Evolutionary conservation across 1,284 basidiomycete species (phyloP).

Genomic region (Rhodotorula glutinis): DNA sequence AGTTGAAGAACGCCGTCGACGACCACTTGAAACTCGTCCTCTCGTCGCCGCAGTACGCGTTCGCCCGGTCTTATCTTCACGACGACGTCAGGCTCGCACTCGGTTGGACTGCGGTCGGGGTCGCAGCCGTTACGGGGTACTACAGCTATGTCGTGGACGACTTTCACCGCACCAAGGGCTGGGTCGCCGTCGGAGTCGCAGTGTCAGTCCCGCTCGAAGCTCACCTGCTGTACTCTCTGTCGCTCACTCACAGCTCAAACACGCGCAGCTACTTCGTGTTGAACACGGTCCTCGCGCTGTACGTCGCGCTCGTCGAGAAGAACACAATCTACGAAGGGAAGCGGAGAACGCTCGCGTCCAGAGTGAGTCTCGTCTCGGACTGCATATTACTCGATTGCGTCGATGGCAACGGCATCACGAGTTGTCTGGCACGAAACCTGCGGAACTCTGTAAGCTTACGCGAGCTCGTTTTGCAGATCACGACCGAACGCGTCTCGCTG

Average conservation of each 20-base stretch:
- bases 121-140: slow-evolving; percentile 71
- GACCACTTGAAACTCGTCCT: slow-evolving; percentile 83
- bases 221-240: neutral
- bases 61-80: slow-evolving; percentile 78
- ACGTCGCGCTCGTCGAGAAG: slow-evolving; percentile 75
- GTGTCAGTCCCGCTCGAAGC: slow-evolving; percentile 21
- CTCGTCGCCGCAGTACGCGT: slow-evolving; percentile 65
- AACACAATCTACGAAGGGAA: slow-evolving; percentile 75
- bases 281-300: slow-evolving; percentile 66
- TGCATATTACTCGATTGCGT: neutral
- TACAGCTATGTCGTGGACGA: slow-evolving; percentile 70
- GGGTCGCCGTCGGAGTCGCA: slow-evolving; percentile 71
- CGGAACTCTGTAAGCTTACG: no score
- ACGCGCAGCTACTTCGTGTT: slow-evolving; percentile 65
- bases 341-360: slow-evolving; percentile 75
- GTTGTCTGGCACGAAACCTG: no score
- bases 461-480: slow-evolving; percentile 56
- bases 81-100: slow-evolving; percentile 78
- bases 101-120: slow-evolving; percentile 76
- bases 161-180: slow-evolving; percentile 79
- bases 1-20: slow-evolving; percentile 85
- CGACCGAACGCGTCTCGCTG: slow-evolving; percentile 73
- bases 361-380: slow-evolving; percentile 54
- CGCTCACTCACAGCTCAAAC: neutral
- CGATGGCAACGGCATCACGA: neutral